Base-by-base conservation (phyloP, 192 early-diverging fungal species). In the Chytriomyces sp. region DNA sequence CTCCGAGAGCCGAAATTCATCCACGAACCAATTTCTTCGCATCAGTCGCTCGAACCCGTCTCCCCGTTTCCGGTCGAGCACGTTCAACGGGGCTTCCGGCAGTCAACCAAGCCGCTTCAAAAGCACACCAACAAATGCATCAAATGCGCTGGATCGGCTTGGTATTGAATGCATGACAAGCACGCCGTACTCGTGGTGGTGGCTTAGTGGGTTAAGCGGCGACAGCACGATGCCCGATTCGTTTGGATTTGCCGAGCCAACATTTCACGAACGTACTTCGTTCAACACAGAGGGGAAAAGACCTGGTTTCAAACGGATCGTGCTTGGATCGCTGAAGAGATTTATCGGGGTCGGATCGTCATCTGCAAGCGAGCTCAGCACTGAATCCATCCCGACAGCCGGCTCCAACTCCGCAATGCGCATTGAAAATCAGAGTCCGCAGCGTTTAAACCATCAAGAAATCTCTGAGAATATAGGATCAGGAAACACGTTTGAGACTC, bases 141-240 rank as follows among this genome's bases (percentile, higher is more conserved):
- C 53, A 18, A 61, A 60, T 26, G 71, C 71, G 26, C 71, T 73
- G 10, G 61, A 73, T 43, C n/a, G 71, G 13, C 26, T 73, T 7
- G 71, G 71, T 45, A 57, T 73, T 7, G 71, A 73, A 20, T 62
- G 45, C 60, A 73, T 62, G 71, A 61, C 20, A 18, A 71, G 49
- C 50, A 75, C 73, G 9, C 73, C 73, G 48, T 75, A 75, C 28
- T 75, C 73, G 0, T 75, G 73, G 73, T 75, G 73, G 73, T 75
- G 73, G 73, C 63, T 75, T 1, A 65, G 62, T 44, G 73, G 73
- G 7, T 45, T 75, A n/a, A 75, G 73, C 23, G 73, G 73, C 23
- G 73, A 75, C 64, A 75, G 63, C 63, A 66, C 65, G 28, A 49
- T 75, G n/a, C 73, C 73, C 16, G 73, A 75, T 75, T 75, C 73